Percentiles rank a stretch among this genome's conserved stretches.
These are phyloP conservation scores for Eucalyptus regnans DNA, from an alignment of 345 rosid genomes.

Conservation along the genomic window DNA sequence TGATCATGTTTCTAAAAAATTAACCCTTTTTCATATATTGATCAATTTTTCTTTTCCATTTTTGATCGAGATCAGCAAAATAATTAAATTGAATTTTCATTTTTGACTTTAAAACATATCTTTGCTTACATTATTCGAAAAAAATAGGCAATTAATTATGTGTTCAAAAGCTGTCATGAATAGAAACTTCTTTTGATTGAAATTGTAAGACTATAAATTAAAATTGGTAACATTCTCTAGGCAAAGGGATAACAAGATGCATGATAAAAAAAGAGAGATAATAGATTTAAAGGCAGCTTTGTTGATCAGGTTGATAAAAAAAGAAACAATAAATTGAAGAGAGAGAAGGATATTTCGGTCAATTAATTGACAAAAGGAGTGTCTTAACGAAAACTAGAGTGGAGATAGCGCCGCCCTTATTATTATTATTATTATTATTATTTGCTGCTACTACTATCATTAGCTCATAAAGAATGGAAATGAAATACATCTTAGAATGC, in stretches of 20 bases:
- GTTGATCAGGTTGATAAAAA: neutral
- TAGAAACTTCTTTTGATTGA: too few species aligned
- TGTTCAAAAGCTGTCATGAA: too few species aligned
- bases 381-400: neutral
- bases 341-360: neutral
- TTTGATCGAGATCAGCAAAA: neutral
- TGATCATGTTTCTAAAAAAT: neutral
- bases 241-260: neutral
- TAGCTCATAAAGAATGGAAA: too few species aligned
- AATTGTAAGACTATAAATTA: too few species aligned
- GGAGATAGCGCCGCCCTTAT: too few species aligned
- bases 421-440: too few species aligned
- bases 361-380: neutral
- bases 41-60: neutral
- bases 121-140: too few species aligned
- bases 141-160: too few species aligned
- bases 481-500: too few species aligned
- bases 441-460: neutral
- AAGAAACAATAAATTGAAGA: too few species aligned
- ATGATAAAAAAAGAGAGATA: neutral
- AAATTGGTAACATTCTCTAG: neutral
- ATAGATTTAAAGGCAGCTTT: neutral
- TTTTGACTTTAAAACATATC: neutral
- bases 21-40: neutral
- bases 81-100: neutral